Conservation (phyloP, 768 basidiomycete genomes). For the Kwoniella sp. region DNA sequence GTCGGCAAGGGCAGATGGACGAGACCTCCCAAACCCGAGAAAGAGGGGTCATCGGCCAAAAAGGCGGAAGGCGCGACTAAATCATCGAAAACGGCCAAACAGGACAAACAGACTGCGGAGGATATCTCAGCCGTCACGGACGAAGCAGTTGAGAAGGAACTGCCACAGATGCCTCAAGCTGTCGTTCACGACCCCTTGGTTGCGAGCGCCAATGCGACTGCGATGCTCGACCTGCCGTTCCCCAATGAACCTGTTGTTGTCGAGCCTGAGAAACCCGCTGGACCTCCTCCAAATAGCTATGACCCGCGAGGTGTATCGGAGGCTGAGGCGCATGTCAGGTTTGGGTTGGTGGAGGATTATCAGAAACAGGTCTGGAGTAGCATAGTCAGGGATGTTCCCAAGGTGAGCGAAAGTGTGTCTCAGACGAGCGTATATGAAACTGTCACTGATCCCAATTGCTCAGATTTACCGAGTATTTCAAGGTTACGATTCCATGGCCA, state of each 20-base stretch:
- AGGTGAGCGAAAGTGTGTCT: conserved; percentile 25
- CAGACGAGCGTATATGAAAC: background rate
- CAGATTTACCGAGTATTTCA: conserved; percentile 47
- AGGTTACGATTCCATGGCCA: conserved; percentile 33
- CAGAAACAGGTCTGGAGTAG: conserved; percentile 40
- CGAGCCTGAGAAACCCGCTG: conserved; percentile 17
- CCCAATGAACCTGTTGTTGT: conserved; percentile 1
- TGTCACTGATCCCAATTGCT: background rate
- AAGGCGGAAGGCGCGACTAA: conserved; percentile 20
- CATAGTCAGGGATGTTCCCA: conserved; percentile 45
- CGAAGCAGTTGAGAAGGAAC: background rate
- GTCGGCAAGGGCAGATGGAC: conserved; percentile 46
- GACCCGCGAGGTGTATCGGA: conserved; percentile 43
- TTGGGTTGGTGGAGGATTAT: conserved; percentile 40
- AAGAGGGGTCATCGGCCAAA: conserved; percentile 26
- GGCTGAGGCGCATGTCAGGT: conserved; percentile 35
- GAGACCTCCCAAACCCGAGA: conserved; percentile 33
- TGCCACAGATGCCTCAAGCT: background rate
- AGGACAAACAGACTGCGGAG: background rate
- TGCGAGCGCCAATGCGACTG: conserved; percentile 2
- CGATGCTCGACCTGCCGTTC: conserved; percentile 18
- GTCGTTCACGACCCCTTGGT: background rate
- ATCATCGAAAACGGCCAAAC: background rate
- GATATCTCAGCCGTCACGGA: background rate
- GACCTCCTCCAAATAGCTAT: conserved; percentile 26